Conservation (phyloP, 164 flowering plant genomes). For the Houttuynia cordata region DNA sequence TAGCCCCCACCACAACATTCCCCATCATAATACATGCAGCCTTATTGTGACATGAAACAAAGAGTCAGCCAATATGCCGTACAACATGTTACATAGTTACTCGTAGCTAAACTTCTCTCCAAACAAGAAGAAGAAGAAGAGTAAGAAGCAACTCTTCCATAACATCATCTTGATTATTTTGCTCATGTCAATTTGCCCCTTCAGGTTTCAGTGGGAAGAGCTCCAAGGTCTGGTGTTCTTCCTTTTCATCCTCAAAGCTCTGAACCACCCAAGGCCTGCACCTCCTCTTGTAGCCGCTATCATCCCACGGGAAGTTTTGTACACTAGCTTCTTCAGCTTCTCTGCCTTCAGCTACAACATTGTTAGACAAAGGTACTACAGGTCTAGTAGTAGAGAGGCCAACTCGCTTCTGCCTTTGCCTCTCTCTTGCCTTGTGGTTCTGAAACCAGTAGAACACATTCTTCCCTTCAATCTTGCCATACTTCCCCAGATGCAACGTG, state of each 20-base stretch:
- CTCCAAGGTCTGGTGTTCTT: conserved; percentile 48
- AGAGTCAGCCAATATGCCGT: too few relatives aligned
- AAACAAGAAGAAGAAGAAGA: background rate
- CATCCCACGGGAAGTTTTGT: conserved; percentile 14
- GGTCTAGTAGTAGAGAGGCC: conserved; percentile 45
- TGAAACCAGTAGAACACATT: conserved; percentile 95
- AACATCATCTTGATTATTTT: background rate
- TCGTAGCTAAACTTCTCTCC: too few relatives aligned
- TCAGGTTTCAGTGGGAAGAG: conserved; percentile 97
- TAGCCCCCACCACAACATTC: background rate
- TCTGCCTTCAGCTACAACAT: conserved; percentile 1
- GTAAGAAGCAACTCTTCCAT: background rate
- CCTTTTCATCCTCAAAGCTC: conserved; percentile 29
- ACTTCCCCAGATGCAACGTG: conserved; percentile 55
- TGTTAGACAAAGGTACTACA: conserved; percentile 18
- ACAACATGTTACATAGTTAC: too few relatives aligned
- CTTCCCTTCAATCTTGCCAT: conserved; percentile 83
- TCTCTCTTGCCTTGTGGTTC: conserved; percentile 91
- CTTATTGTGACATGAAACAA: background rate
- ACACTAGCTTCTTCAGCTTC: conserved; percentile 1
- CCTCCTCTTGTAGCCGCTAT: conserved; percentile 57
- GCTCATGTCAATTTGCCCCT: conserved; percentile 33
- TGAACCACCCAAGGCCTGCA: conserved; percentile 57
- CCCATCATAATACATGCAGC: background rate
- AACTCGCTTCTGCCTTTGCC: conserved; percentile 91